Conservation (phyloP, 331 rosid genomes). For the Dryas integrifolia region DNA sequence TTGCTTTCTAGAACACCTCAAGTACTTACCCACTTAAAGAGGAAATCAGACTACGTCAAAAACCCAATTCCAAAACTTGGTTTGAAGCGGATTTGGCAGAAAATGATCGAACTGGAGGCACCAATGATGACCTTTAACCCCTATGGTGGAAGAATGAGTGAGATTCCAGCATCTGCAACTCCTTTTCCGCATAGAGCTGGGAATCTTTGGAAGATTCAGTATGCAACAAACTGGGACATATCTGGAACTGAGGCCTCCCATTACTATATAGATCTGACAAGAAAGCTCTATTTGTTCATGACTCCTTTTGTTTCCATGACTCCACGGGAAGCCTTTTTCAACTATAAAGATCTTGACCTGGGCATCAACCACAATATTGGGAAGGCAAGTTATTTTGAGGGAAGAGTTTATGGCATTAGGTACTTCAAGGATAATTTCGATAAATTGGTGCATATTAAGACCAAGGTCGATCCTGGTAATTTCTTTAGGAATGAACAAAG, state of each 20-base stretch:
- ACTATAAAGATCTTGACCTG: slow-evolving; percentile 51
- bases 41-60: slow-evolving; percentile 25
- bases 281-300: slow-evolving; percentile 14
- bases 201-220: slow-evolving; percentile 43
- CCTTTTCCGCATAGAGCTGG: slow-evolving; percentile 36
- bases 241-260: no score
- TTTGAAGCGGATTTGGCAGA: slow-evolving; percentile 28
- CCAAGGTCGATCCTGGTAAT: slow-evolving; percentile 36
- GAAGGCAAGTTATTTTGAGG: background rate
- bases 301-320: slow-evolving; percentile 32
- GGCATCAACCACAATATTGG: slow-evolving; percentile 40
- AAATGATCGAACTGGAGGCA: slow-evolving; percentile 24
- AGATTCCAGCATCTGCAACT: slow-evolving; percentile 18
- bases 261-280: no score
- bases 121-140: slow-evolving; percentile 1
- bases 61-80: slow-evolving; percentile 39
- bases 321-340: slow-evolving; percentile 42
- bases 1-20: no score
- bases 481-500: slow-evolving; percentile 50
- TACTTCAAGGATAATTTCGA: slow-evolving; percentile 37
- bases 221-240: slow-evolving; percentile 24
- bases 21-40: no score
- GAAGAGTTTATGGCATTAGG: slow-evolving; percentile 32
- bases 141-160: slow-evolving; percentile 27
- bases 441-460: slow-evolving; percentile 38